Conservation (phyloP, 2,329 filamentous ascomycete species). For the Orbilia quercus region DNA sequence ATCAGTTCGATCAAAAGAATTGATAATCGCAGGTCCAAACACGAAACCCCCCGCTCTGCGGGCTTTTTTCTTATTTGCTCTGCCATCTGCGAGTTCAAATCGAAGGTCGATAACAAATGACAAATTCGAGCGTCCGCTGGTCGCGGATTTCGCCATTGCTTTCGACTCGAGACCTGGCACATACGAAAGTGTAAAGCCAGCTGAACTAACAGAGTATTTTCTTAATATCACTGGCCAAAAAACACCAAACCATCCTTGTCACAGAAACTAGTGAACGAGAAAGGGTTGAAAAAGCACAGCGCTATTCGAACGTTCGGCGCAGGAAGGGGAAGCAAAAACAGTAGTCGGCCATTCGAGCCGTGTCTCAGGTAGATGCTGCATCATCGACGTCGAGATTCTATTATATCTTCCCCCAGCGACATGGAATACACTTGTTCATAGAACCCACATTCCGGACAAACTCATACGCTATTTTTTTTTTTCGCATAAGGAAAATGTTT, state of each 20-base stretch:
- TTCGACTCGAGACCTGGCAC: slow-evolving; percentile 29
- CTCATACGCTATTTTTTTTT: slow-evolving; percentile 28
- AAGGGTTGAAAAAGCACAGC: slow-evolving; percentile 16
- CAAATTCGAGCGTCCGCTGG: slow-evolving; percentile 14
- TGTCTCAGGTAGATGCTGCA: slow-evolving; percentile 47
- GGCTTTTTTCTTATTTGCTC: slow-evolving; percentile 39
- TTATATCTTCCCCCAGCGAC: slow-evolving; percentile 3
- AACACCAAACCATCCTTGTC: background rate
- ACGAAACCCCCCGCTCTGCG: slow-evolving; percentile 53
- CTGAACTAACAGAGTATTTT: no score
- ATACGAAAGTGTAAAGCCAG: no score
- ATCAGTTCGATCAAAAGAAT: slow-evolving; percentile 53
- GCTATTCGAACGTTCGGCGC: background rate
- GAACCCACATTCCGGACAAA: slow-evolving; percentile 24
- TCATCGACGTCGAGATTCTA: slow-evolving; percentile 17
- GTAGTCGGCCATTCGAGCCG: slow-evolving; percentile 15
- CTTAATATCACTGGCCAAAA: slow-evolving; percentile 13
- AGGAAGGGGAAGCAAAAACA: background rate
- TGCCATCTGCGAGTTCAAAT: slow-evolving; percentile 12
- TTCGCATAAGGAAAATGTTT: slow-evolving; percentile 13
- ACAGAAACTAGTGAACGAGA: slow-evolving; percentile 4
- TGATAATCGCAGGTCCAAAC: slow-evolving; percentile 42
- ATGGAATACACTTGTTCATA: slow-evolving; percentile 37
- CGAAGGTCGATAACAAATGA: slow-evolving; percentile 31
- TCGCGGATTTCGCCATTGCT: slow-evolving; percentile 19